These are phyloP conservation scores for Pyrus pyrifolia DNA, from an alignment of 306 rosid genomes.

Conservation along the genomic window DNA sequence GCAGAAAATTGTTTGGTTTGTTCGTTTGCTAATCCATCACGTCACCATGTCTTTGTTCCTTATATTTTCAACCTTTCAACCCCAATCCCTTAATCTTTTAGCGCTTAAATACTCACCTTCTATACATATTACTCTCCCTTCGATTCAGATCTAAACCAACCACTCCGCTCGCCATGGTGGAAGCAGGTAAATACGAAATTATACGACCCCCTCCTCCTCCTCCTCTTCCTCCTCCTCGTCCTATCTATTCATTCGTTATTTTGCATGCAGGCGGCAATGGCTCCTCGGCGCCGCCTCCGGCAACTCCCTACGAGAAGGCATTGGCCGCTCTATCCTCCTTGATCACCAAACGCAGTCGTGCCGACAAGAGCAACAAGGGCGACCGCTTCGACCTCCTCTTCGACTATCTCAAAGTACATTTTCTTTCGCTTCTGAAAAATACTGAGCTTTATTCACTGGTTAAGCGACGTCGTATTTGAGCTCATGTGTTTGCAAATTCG, in stretches of 20 bases:
- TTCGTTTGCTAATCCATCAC: too few relatives aligned
- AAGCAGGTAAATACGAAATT: constrained; percentile 16
- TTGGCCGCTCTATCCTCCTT: constrained; percentile 74
- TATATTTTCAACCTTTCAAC: background rate
- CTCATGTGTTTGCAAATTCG: background rate
- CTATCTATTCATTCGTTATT: background rate
- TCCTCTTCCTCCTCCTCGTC: background rate
- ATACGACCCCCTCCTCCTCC: background rate
- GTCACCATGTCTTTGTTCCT: too few relatives aligned
- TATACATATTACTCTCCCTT: background rate
- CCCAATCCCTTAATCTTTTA: constrained; percentile 4
- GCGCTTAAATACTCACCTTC: background rate
- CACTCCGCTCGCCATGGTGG: constrained; percentile 34
- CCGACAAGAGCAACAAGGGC: constrained; percentile 62
- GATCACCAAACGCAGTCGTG: constrained; percentile 74
- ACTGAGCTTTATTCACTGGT: background rate
- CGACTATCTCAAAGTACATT: constrained; percentile 57
- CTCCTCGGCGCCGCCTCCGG: constrained; percentile 23
- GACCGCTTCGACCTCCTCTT: constrained; percentile 60
- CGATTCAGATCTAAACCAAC: constrained; percentile 15
- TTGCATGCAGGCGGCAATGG: constrained; percentile 29
- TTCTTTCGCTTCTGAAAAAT: background rate
- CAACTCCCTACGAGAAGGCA: constrained; percentile 63
- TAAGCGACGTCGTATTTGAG: background rate
- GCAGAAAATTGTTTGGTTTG: too few relatives aligned